phyloP scores from a whole-genome alignment of 192 early-diverging fungal species.

The Entomortierella lignicola region DNA sequence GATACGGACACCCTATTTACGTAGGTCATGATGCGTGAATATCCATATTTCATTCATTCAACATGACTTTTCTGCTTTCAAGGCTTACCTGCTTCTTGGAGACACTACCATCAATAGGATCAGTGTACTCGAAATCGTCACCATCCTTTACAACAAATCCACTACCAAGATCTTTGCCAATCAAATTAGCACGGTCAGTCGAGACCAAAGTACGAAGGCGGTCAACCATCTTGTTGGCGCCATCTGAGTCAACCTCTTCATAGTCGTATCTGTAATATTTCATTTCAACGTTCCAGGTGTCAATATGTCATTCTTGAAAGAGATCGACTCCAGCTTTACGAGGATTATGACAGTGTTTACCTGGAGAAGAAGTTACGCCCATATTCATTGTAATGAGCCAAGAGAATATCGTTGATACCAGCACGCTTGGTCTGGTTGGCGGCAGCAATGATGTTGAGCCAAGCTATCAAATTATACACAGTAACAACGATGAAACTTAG shows the following conservation, averaged over 20 bases:
- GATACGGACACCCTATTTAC: constrained; percentile 83
- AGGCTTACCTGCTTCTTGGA: constrained; percentile 79
- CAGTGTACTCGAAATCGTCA: constrained; percentile 95
- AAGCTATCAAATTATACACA: no score
- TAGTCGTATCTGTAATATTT: constrained; percentile 84
- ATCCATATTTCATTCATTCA: neutral
- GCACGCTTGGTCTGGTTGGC: constrained; percentile 69
- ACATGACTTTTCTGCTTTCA: neutral
- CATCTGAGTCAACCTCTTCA: constrained; percentile 90
- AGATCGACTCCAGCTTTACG: neutral
- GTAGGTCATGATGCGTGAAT: no score
- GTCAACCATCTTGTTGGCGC: constrained; percentile 83
- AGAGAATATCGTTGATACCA: constrained; percentile 83
- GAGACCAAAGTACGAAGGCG: constrained; percentile 70
- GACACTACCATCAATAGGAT: constrained; percentile 90
- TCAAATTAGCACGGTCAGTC: constrained; percentile 55
- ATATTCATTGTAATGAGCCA: constrained; percentile 82
- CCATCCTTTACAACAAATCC: constrained; percentile 73
- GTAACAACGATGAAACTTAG: no score
- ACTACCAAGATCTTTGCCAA: constrained; percentile 71
- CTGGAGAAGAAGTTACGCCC: constrained; percentile 97
- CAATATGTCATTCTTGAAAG: neutral
- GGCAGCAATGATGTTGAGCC: constrained; percentile 93
- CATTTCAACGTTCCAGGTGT: no score
- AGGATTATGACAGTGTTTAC: constrained; percentile 18